Evolutionary conservation across 1,139 yeast species (phyloP).

Genomic region (Debaryomyces udenii): DNA sequence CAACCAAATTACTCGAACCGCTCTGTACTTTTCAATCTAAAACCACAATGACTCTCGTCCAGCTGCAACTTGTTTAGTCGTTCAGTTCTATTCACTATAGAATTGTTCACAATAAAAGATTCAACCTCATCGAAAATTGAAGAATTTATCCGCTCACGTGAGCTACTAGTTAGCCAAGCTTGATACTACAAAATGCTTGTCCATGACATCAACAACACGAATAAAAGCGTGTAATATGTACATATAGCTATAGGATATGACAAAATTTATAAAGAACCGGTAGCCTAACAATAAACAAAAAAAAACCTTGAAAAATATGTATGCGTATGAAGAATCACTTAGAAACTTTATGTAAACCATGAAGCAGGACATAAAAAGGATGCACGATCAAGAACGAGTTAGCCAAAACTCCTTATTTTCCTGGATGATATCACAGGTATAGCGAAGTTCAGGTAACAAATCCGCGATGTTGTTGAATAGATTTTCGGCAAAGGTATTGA

Average conservation of each 20-base stretch:
- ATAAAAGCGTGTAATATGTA: no score
- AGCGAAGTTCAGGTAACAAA: constrained; percentile 58
- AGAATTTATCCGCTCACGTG: constrained; percentile 7
- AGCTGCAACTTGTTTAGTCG: constrained; percentile 3
- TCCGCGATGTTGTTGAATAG: constrained; percentile 67
- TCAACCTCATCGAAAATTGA: constrained; percentile 8
- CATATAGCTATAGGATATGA: no score
- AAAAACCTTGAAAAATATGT: no score
- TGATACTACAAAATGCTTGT: no score
- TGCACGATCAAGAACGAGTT: constrained; percentile 9
- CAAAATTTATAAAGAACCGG: no score
- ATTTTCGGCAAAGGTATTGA: constrained; percentile 76
- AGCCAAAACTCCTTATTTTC: constrained; percentile 52
- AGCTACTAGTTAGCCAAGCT: neutral
- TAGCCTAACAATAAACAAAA: no score
- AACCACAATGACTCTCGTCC: neutral
- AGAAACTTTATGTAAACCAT: no score
- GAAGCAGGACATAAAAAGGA: no score
- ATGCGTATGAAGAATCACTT: no score
- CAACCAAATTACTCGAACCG: no score
- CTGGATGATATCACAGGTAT: constrained; percentile 50
- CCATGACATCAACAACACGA: no score
- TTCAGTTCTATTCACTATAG: neutral
- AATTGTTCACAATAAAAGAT: neutral
- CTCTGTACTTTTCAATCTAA: no score